Evolutionary conservation across 2,329 filamentous ascomycete genomes (phyloP), one percentile per base, ranked within the genome.

Genomic region (Colletotrichum sp.): DNA sequence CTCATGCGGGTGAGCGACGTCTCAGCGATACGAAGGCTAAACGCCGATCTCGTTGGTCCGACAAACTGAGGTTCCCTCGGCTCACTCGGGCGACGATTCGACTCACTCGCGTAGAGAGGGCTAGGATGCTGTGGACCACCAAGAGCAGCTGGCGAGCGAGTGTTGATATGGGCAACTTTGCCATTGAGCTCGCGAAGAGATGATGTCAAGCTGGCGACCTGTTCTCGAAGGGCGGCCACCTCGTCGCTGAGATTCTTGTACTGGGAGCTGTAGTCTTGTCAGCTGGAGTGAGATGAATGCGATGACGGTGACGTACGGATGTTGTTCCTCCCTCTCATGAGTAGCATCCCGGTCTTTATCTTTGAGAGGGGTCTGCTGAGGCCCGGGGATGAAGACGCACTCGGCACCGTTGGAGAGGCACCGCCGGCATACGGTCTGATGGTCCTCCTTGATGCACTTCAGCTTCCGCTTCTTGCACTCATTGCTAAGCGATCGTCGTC

Each of bases 381-480:
- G 77, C 36, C 72, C 77, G 57, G 78, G 77, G 34, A 74, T 79
- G 58, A 82, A 82, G 8, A 80, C 77, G 52, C 83, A 84, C 1
- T 67, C 69, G 16, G 81, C 68, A 1, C 81, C 81, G 60, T 79
- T 78, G 9, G 77, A 70, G 16, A 80, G 77, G 32, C 84, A 85
- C 63, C 83, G 75, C 74, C 83, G 80, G 57, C 84, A 85, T 24
- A 69, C 77, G 1, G 73, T 74, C 30, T 82, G 78, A 6, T 72
- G 63, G 9, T 79, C 78, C 0, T 75, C 74, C 2, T 81, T 81
- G 48, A 84, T 79, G 77, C 85, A 87, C 73, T 86, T 87, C 70
- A 86, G 83, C 72, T 86, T 86, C 32, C 84, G 78, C 52, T 83
- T 84, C 73, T 86, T 86, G 77, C 85, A 87, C 26, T 86, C 84